Evolutionary conservation across 441 rosid species (phyloP), one percentile per base, ranked within the genome.

Genomic region (Raphanus hybrid): DNA sequence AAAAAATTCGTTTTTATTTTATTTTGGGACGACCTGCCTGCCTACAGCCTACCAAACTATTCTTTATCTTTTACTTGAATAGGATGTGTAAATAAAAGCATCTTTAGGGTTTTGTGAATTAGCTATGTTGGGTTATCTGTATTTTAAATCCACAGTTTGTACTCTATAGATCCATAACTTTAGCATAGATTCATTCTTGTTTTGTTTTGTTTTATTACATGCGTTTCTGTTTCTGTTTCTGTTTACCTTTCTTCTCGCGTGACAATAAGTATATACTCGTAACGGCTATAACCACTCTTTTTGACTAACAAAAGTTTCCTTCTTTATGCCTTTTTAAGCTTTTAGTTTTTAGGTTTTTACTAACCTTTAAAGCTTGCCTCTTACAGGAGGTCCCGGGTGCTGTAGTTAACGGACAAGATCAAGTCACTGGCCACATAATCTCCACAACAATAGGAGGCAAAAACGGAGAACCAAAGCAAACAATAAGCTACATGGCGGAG

Each of bases 401-500:
- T 62, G 93, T 89, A 65, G 94, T 86, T 71, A 89, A 91, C 59
- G 86, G 89, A 10, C 93, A 91, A 67, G 94, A 89, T 73, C 89
- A 89, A 8, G 97, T 90, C 35, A 91, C 97, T 4, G 98, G 98
- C 60, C 98, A 94, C 75, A 92, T 94, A n/a, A 94, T 94, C 54
- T 90, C 97, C 45, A 94, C 98, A 14, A 92, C 98, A 5, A 92
- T 94, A 29, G 98, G 97, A 34, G 98, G 98, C 12, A 91, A 91
- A 88, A 91, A 91, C 81, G 98, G 98, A 67, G 97, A 94, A 76
- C 98, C 97, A 1, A 94, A 94, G 63, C 97, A 88, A 97, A 96
- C 98, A 1, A 92, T 96, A 78, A 93, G 98, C 80, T 96, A 92
- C 83, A 96, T 93, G 99, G 98, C 99, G 43, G 99, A 96, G 88